Base-by-base conservation (phyloP, 495 filamentous ascomycete genomes). In the Podospora conica region DNA sequence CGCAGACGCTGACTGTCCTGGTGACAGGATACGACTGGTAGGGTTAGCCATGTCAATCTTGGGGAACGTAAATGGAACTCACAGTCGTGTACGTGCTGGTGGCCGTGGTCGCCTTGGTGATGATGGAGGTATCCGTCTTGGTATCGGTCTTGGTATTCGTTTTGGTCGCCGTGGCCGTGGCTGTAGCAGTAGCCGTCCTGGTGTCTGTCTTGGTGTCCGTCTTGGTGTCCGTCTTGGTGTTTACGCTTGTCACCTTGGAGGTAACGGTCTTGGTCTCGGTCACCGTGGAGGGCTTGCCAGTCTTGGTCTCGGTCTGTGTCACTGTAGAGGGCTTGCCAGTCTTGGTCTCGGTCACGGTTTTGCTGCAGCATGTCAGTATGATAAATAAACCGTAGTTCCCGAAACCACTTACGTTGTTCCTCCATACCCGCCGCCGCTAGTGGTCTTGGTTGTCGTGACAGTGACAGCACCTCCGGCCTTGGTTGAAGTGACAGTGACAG, bases 1-100 rank as follows among this genome's bases (percentile, higher is more conserved):
- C 67, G 57, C 71, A 73, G 24, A 69, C 67, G 9, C 53, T 71
- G 53, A 66, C 59, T 12, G 71, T 73, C 27, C 53, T 64, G 31
- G 65, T 69, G 20, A 71, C 69, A 15, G 71, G 69, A 25, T 65
- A 69, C 9, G 64, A 68, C 29, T 59, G 57, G n/a, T 20, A 10
- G 6, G 18, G 57, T 25, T 53, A 22, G 56, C 18, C 21, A 9
- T 40, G 28, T 21, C 7, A 31, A 9, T 23, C 12, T 20, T 25
- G 27, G 27, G 10, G 7, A 18, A n/a, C 12, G 22, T 11, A 59
- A n/a, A 20, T 0, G 10, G 8, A 9, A 53, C 71, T 72, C 31
- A 66, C 69, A 23, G 75, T 71, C 1, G 67, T 65, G 58, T 66
- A 68, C 0, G 66, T 68, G 5, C 67, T 58, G 53, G 68, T 65